Conservation (phyloP, 169 alveolate species). For the Eimeria maxima region DNA sequence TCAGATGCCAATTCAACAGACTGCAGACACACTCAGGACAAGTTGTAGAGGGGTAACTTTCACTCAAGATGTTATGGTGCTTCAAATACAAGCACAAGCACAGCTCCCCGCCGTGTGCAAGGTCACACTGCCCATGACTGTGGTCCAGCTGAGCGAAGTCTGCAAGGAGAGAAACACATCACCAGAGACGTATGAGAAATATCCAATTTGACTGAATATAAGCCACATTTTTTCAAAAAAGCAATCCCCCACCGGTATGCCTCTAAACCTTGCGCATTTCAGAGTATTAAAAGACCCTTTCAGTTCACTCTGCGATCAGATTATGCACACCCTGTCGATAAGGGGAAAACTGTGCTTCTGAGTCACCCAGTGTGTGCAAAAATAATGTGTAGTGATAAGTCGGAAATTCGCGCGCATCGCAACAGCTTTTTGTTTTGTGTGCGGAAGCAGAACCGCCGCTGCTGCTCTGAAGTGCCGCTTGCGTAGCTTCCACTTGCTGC, state of each 20-base stretch:
- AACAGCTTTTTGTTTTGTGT: background rate
- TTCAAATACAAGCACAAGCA: background rate
- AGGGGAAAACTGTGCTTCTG: background rate
- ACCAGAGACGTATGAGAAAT: background rate
- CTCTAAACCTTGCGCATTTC: background rate
- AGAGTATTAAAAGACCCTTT: background rate
- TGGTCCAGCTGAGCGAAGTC: background rate
- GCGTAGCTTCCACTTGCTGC: background rate
- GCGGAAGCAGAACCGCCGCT: background rate
- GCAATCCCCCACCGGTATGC: background rate
- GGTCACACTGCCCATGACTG: conserved; percentile 9
- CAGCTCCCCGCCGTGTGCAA: background rate
- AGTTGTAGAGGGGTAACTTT: background rate
- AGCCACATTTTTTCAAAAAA: background rate
- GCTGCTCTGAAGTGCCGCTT: background rate
- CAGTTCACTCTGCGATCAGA: background rate
- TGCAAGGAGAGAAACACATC: background rate
- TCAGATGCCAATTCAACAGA: background rate
- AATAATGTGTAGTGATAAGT: background rate
- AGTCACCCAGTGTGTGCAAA: background rate
- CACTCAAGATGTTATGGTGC: background rate
- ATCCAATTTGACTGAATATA: background rate
- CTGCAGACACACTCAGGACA: background rate
- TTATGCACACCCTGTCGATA: background rate
- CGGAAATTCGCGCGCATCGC: background rate